phyloP scores from a whole-genome alignment of 257 asterid genomes.

The Echium plantagineum region DNA sequence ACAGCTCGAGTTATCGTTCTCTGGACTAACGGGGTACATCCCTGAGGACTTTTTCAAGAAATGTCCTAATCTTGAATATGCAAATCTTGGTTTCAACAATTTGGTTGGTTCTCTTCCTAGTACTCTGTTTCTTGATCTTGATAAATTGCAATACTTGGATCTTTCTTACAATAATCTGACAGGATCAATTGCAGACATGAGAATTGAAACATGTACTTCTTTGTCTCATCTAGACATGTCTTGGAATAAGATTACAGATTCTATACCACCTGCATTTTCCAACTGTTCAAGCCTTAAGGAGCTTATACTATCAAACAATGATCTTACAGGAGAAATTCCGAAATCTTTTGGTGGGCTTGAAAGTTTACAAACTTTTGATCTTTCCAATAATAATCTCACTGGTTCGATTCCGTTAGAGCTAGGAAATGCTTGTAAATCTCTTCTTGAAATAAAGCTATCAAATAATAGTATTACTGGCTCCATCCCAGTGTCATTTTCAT shows the following conservation, averaged over 20 bases:
- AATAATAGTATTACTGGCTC: constrained; percentile 74
- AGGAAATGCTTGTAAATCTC: constrained; percentile 47
- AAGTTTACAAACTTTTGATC: constrained; percentile 55
- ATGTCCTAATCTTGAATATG: constrained; percentile 54
- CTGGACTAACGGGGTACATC: constrained; percentile 46
- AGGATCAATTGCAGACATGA: constrained; percentile 42
- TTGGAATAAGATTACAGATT: constrained; percentile 47
- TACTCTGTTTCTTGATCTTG: constrained; percentile 33
- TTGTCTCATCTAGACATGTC: constrained; percentile 60
- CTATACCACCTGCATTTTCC: constrained; percentile 47
- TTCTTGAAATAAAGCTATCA: constrained; percentile 61
- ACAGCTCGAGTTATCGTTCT: constrained; percentile 55
- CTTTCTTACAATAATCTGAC: constrained; percentile 70
- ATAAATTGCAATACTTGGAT: constrained; percentile 52
- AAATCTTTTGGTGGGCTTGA: constrained; percentile 43
- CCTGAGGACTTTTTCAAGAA: constrained; percentile 44
- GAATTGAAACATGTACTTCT: constrained; percentile 52
- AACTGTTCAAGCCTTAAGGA: constrained; percentile 60
- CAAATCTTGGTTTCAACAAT: constrained; percentile 71
- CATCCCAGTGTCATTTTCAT: constrained; percentile 51
- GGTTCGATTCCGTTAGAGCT: constrained; percentile 84
- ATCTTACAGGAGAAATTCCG: constrained; percentile 56
- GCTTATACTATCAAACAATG: constrained; percentile 41
- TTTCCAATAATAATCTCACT: constrained; percentile 61
- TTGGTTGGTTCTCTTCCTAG: constrained; percentile 53